A percentile compares a stretch with the other conserved stretches of the same genome.
These are phyloP conservation scores for Acanthochlamys bracteata DNA, from an alignment of 106 monocot genomes.

Conservation along the genomic window DNA sequence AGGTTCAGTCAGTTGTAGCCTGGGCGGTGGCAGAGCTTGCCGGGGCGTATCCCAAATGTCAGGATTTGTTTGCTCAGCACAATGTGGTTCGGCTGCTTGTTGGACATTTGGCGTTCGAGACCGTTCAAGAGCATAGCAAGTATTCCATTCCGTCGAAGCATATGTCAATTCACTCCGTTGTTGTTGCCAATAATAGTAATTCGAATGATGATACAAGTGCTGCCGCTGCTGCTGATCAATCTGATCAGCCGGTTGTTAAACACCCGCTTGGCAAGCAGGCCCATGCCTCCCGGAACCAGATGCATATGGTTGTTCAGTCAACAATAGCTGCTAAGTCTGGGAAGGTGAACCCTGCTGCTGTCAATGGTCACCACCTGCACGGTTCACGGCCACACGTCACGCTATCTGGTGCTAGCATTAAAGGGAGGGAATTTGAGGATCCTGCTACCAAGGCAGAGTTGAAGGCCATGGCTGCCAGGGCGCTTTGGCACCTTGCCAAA, in stretches of 20 bases:
- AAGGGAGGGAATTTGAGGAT: slow-evolving; percentile 60
- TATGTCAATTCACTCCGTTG: slow-evolving; percentile 46
- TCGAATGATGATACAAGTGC: background rate
- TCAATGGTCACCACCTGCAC: background rate
- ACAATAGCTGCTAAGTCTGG: slow-evolving; percentile 34
- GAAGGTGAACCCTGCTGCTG: background rate
- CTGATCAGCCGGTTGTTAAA: slow-evolving; percentile 6
- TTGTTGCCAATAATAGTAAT: slow-evolving; percentile 24
- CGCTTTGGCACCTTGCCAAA: slow-evolving; percentile 54
- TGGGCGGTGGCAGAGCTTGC: slow-evolving; percentile 72
- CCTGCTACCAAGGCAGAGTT: slow-evolving; percentile 51
- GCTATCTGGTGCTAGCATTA: slow-evolving; percentile 30
- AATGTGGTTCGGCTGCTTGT: slow-evolving; percentile 75
- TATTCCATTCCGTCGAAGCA: slow-evolving; percentile 46
- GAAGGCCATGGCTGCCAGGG: slow-evolving; percentile 69
- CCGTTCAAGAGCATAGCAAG: slow-evolving; percentile 78
- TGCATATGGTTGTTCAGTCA: slow-evolving; percentile 40
- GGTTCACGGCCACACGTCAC: slow-evolving; percentile 11
- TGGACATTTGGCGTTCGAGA: slow-evolving; percentile 81
- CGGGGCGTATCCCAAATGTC: slow-evolving; percentile 43
- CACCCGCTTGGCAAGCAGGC: slow-evolving; percentile 13
- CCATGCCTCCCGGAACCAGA: slow-evolving; percentile 23
- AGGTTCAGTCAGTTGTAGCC: slow-evolving; percentile 62
- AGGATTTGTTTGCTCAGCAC: slow-evolving; percentile 72
- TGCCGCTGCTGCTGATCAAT: background rate